Evolutionary conservation across 306 rosid genomes (phyloP).

Genomic region (Astragalus glycyphyllos): DNA sequence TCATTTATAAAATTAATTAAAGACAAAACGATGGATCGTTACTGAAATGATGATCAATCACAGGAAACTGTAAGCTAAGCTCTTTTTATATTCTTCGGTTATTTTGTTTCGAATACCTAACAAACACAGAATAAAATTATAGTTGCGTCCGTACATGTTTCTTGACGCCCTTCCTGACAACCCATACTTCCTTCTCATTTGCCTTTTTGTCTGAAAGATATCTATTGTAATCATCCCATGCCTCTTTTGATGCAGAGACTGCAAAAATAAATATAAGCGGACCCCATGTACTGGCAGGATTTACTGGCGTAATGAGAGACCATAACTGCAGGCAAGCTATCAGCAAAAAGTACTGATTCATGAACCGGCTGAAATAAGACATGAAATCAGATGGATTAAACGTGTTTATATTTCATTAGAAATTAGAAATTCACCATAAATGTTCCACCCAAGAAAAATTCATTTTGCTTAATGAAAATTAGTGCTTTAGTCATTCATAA

Average conservation of each 20-base stretch:
- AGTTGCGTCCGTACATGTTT: slow-evolving; percentile 62
- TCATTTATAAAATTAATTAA: slow-evolving; percentile 23
- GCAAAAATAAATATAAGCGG: slow-evolving; percentile 98
- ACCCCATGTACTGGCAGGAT: slow-evolving; percentile 99
- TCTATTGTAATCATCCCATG: slow-evolving; percentile 98
- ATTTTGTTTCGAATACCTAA: slow-evolving; percentile 34
- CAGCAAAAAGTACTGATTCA: slow-evolving; percentile 98
- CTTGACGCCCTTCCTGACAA: slow-evolving; percentile 78
- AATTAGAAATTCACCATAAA: slow-evolving; percentile 29
- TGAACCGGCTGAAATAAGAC: slow-evolving; percentile 86
- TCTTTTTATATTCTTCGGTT: slow-evolving; percentile 26
- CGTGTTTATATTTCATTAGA: slow-evolving; percentile 22
- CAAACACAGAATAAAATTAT: slow-evolving; percentile 17
- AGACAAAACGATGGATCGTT: slow-evolving; percentile 20
- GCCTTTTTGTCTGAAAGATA: slow-evolving; percentile 97
- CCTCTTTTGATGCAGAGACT: slow-evolving; percentile 97
- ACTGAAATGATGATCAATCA: slow-evolving; percentile 34
- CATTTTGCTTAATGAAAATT: slow-evolving; percentile 7
- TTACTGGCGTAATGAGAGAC: slow-evolving; percentile 98
- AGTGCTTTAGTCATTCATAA: slow-evolving; percentile 32
- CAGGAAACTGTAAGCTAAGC: slow-evolving; percentile 28
- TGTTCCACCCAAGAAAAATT: slow-evolving; percentile 1
- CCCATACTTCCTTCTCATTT: slow-evolving; percentile 96
- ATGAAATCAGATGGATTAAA: slow-evolving; percentile 42
- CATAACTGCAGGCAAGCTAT: slow-evolving; percentile 99